Conservation (phyloP, 208 protist species). For the Histomonas meleagridis region DNA sequence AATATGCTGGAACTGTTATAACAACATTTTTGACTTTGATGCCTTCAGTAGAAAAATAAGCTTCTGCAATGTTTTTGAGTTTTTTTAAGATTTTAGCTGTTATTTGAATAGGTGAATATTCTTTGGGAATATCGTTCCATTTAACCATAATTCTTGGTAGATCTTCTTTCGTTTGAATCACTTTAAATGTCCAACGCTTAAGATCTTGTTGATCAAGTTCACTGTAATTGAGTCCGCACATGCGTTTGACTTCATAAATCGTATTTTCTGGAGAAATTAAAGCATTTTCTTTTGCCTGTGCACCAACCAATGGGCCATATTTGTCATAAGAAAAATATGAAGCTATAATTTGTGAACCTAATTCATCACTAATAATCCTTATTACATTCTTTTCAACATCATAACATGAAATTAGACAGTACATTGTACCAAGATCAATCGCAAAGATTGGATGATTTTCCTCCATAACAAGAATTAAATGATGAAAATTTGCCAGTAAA, state of each 20-base stretch:
- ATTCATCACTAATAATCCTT: slow-evolving; percentile 64
- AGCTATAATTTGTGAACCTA: slow-evolving; percentile 70
- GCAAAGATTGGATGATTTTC: slow-evolving; percentile 49
- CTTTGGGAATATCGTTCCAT: slow-evolving; percentile 66
- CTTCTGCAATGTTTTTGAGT: too few species aligned
- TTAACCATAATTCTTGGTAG: slow-evolving; percentile 60
- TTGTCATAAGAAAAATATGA: slow-evolving; percentile 76
- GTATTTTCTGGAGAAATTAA: slow-evolving; percentile 71
- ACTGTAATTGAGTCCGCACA: slow-evolving; percentile 75
- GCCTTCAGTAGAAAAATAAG: slow-evolving; percentile 70
- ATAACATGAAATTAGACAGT: slow-evolving; percentile 64
- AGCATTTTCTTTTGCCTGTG: slow-evolving; percentile 72
- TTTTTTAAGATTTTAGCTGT: slow-evolving; percentile 85
- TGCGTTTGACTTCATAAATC: slow-evolving; percentile 67
- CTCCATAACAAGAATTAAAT: too few species aligned
- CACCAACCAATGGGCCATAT: slow-evolving; percentile 66
- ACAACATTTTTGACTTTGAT: slow-evolving; percentile 48
- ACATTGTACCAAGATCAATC: slow-evolving; percentile 67
- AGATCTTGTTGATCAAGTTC: slow-evolving; percentile 84
- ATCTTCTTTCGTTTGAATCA: slow-evolving; percentile 59
- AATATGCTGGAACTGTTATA: slow-evolving; percentile 97
- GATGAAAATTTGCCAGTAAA: too few species aligned
- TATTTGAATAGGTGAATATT: slow-evolving; percentile 83
- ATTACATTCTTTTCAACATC: slow-evolving; percentile 64
- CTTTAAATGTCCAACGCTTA: slow-evolving; percentile 70